Conservation (phyloP, 495 filamentous ascomycete genomes). For the Margaritispora aquatica region DNA sequence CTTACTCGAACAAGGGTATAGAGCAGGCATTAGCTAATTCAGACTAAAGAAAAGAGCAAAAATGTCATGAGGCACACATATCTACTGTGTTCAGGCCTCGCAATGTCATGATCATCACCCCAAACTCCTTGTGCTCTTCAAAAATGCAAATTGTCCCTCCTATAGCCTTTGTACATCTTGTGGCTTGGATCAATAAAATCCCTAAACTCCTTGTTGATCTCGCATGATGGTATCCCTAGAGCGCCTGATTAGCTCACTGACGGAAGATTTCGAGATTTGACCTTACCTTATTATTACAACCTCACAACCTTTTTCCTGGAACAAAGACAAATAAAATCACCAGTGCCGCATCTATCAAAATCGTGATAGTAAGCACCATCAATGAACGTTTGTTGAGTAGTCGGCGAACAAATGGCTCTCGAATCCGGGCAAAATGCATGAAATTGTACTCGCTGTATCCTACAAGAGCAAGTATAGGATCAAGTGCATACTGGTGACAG, state of each 20-base stretch:
- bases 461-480: conserved; percentile 82
- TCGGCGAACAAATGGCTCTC: conserved; percentile 82
- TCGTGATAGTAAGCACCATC: conserved; percentile 65
- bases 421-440: conserved; percentile 77
- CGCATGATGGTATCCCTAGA: neutral
- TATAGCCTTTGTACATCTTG: neutral
- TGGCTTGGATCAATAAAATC: neutral
- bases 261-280: neutral
- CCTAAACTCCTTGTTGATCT: neutral
- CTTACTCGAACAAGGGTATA: neutral
- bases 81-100: neutral
- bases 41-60: neutral
- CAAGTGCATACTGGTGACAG: conserved; percentile 89
- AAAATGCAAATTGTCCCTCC: neutral
- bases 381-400: conserved; percentile 75
- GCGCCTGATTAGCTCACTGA: neutral
- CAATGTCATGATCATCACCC: neutral
- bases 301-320: conserved; percentile 68
- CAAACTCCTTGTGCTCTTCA: neutral
- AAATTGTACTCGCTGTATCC: conserved; percentile 94
- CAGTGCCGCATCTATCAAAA: conserved; percentile 68
- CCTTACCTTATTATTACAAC: neutral
- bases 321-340: conserved; percentile 87
- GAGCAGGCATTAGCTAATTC: neutral
- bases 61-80: neutral